Evolutionary conservation across 495 filamentous ascomycete species (phyloP), one percentile per base, ranked within the genome.

Genomic region (Talaromyces proteolyticus): DNA sequence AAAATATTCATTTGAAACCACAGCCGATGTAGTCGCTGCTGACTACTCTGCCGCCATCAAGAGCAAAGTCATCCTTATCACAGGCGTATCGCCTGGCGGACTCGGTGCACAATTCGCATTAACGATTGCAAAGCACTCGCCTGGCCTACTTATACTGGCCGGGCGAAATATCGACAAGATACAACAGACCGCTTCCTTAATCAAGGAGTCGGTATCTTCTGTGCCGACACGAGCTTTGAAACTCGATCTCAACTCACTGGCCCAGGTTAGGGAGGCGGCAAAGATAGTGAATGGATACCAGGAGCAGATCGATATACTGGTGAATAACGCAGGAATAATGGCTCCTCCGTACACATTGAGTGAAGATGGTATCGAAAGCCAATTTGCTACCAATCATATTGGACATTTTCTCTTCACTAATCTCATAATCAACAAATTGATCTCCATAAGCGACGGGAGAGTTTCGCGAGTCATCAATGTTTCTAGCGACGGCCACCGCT

Each of bases 301-400:
- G 4, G 58, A 65, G 49, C 56, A 70, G n/a, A 75, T 88, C 41
- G 80, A 87, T 61, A 77, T 86, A 12, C 55, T 88, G 18, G 79
- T 87, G 60, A 88, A 88, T 67, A 88, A 85, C 59, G 81, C 84
- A n/a, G 84, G 76, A 6, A 70, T 87, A 52, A 87, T 87, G 83
- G 72, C 68, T 6, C n/a, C 57, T 38, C 65, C 55, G 19, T 70
- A 57, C 53, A 50, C 47, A 24, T 50, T 58, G 23, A 70, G 60
- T 25, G 60, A 26, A 19, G 71, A 74, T 17, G 69, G 69, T 0
- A 54, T 76, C 36, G 81, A 86, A 57, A 52, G 58, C 17, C 80
- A 85, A 47, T 70, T 86, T 18, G 79, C 65, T 1, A 67, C 69
- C 1, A 81, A 79, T 59, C 73, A 84, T 56, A 51, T 86, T 5